phyloP scores from a whole-genome alignment of 345 rosid genomes.

The Brassica juncea region DNA sequence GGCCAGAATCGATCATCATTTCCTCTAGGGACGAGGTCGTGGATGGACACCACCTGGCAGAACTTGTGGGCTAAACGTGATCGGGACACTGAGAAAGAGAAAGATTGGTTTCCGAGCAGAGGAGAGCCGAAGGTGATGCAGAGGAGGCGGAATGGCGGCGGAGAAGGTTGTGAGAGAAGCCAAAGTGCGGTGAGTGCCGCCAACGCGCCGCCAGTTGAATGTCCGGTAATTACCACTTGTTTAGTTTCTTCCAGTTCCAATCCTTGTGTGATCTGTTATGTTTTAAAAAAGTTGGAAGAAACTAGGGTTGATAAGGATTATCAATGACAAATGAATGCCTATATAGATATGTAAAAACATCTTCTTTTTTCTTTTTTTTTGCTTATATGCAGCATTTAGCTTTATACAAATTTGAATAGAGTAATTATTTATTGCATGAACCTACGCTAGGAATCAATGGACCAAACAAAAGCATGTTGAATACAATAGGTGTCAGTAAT shows the following conservation, averaged over 20 bases:
- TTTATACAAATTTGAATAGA: too few relatives aligned
- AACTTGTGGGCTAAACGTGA: conserved; percentile 71
- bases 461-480: too few relatives aligned
- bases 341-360: too few relatives aligned
- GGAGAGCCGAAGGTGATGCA: conserved; percentile 88
- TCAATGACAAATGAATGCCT: too few relatives aligned
- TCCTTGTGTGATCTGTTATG: conserved; percentile 20
- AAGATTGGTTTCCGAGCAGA: conserved; percentile 65
- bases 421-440: too few relatives aligned
- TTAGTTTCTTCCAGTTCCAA: conserved; percentile 35
- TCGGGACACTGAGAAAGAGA: conserved; percentile 54
- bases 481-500: too few relatives aligned
- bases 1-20: conserved; percentile 53
- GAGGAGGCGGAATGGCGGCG: conserved; percentile 43
- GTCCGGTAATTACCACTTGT: conserved; percentile 73
- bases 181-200: conserved; percentile 75
- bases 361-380: too few relatives aligned
- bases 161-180: conserved; percentile 58
- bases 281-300: neutral
- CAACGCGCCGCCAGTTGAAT: conserved; percentile 69
- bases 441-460: too few relatives aligned
- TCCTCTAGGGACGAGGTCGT: conserved; percentile 55
- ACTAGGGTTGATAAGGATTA: too few relatives aligned
- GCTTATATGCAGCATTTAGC: too few relatives aligned
- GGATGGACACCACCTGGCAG: conserved; percentile 61